Evolutionary conservation across 2,329 filamentous ascomycete genomes (phyloP).

Genomic region (Neopestalotiopsis rosae): DNA sequence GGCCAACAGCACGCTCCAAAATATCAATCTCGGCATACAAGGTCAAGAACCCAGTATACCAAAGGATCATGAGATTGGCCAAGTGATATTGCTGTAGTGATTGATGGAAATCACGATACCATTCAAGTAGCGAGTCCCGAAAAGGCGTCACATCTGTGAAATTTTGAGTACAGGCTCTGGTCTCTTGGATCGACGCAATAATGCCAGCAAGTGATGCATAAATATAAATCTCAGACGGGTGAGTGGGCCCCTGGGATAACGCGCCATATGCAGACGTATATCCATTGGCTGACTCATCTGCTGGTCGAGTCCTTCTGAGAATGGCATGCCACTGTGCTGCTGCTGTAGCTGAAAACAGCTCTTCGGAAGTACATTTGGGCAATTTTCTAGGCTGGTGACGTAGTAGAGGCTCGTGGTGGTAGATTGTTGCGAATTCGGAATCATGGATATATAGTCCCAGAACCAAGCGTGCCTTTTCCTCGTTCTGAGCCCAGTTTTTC

Average conservation of each 20-base stretch:
- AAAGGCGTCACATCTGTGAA: background rate
- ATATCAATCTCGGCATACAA: background rate
- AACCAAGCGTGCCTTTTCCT: background rate
- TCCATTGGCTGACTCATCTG: background rate
- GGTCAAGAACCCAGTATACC: background rate
- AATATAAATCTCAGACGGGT: background rate
- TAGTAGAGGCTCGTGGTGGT: constrained; percentile 1
- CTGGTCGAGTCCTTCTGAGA: background rate
- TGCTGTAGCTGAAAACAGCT: background rate
- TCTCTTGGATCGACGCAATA: background rate
- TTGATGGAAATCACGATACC: background rate
- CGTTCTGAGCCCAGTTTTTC: background rate
- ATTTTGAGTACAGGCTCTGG: background rate
- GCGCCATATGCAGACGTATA: no score
- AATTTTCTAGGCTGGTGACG: background rate
- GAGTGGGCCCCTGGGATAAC: background rate
- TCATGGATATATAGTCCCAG: constrained; percentile 3
- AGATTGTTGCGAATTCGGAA: background rate
- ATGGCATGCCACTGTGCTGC: background rate
- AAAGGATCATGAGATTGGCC: background rate
- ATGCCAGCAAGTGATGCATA: background rate
- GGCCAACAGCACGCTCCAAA: background rate
- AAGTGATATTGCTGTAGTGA: background rate
- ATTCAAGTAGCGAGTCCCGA: background rate
- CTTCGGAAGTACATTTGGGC: background rate